These are phyloP conservation scores for Hanseniaspora thailandica DNA, from an alignment of 805 yeast genomes.

Conservation along the genomic window DNA sequence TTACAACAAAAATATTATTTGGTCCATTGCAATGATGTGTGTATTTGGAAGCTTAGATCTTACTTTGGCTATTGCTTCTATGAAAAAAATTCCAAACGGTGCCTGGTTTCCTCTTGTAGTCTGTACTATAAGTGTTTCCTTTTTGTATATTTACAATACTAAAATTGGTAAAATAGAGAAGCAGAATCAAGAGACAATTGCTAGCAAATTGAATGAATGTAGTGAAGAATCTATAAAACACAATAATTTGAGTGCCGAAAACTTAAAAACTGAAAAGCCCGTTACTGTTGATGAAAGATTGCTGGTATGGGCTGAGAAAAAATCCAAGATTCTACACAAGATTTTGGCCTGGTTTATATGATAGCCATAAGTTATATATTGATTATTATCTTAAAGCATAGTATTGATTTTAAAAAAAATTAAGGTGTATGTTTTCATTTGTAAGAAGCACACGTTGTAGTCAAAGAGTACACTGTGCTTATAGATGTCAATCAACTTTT, in stretches of 20 bases:
- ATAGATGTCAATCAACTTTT: no score
- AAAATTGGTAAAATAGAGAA: not conserved
- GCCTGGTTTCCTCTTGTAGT: conserved; percentile 52
- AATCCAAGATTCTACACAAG: not conserved
- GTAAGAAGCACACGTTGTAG: no score
- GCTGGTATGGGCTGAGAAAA: not conserved
- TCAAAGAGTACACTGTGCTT: no score
- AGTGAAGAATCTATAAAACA: not conserved
- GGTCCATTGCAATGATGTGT: conserved; percentile 30
- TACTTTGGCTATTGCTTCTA: conserved; percentile 36
- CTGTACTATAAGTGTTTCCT: conserved; percentile 30
- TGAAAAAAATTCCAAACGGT: conserved; percentile 44
- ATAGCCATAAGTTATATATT: not conserved
- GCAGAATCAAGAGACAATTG: not conserved
- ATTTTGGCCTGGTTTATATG: not conserved
- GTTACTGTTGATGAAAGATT: not conserved
- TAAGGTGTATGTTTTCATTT: no score
- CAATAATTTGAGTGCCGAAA: not conserved
- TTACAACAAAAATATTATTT: conserved; percentile 30
- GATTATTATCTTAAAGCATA: not conserved
- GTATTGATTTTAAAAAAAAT: no score
- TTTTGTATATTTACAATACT: conserved; percentile 22
- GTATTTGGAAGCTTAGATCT: conserved; percentile 39
- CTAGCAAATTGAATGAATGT: not conserved
- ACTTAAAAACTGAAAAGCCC: not conserved